Evolutionary conservation across 2,329 filamentous ascomycete species (phyloP).

Genomic region (Colletotrichum ledebouriae): DNA sequence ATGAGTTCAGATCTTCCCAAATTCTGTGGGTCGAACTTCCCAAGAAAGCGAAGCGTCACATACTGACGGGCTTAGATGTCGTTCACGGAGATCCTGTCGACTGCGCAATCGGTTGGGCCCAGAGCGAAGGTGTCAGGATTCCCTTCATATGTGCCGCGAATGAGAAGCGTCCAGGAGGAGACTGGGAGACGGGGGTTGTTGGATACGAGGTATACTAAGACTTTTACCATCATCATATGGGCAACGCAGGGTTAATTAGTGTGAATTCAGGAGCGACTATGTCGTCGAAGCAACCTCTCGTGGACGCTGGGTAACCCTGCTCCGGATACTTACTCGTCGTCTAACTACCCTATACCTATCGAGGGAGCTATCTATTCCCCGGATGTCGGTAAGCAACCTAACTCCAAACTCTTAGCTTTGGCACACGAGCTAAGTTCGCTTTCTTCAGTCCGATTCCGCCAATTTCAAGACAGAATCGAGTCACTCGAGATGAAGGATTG

Average conservation of each 20-base stretch:
- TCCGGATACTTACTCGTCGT: constrained; percentile 57
- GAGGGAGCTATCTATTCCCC: constrained; percentile 79
- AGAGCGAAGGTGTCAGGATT: constrained; percentile 55
- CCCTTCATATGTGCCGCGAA: constrained; percentile 82
- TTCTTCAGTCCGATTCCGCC: constrained; percentile 76
- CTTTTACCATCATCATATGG: background rate
- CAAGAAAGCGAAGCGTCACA: background rate
- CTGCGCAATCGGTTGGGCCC: constrained; percentile 35
- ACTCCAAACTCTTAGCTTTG: background rate
- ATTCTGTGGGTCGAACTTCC: constrained; percentile 32
- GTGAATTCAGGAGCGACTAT: constrained; percentile 73
- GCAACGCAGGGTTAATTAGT: constrained; percentile 9
- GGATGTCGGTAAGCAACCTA: constrained; percentile 67
- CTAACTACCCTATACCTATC: constrained; percentile 79
- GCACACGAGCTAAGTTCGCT: constrained; percentile 19
- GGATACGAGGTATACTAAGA: constrained; percentile 53
- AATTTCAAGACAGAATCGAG: constrained; percentile 75
- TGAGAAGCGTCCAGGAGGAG: constrained; percentile 81
- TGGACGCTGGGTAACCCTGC: constrained; percentile 75
- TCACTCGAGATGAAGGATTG: constrained; percentile 65
- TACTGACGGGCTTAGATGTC: constrained; percentile 45
- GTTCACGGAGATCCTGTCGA: constrained; percentile 25
- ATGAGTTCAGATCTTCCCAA: constrained; percentile 40
- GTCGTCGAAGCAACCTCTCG: constrained; percentile 79
- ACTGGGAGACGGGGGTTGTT: constrained; percentile 76